Evolutionary conservation across 106 monocot genomes (phyloP).

Genomic region (Triglochin maritima): DNA sequence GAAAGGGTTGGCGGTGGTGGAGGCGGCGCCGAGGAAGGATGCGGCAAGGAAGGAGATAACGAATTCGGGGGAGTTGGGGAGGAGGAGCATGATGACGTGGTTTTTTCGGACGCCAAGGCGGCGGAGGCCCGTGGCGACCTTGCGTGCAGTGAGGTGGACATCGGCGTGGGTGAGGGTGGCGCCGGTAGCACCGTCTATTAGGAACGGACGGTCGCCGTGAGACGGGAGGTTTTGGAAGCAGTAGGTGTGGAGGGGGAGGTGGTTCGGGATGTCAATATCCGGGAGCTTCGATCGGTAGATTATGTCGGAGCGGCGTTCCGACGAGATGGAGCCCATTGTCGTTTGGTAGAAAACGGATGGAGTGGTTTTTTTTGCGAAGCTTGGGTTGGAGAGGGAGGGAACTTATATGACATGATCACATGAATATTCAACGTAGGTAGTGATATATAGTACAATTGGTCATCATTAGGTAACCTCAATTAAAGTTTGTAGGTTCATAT

Average conservation of each 20-base stretch:
- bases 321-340: no score
- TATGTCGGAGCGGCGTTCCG: no score
- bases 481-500: no score
- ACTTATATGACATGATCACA: no score
- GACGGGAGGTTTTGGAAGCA: slow-evolving; percentile 42
- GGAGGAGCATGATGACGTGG: slow-evolving; percentile 61
- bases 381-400: no score
- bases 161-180: slow-evolving; percentile 44
- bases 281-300: slow-evolving; percentile 60
- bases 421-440: no score
- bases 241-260: slow-evolving; percentile 67
- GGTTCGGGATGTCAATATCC: slow-evolving; percentile 44
- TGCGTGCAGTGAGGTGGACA: slow-evolving; percentile 39
- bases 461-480: no score
- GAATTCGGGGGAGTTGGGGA: slow-evolving; percentile 73
- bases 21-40: slow-evolving; percentile 61
- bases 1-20: slow-evolving; percentile 81
- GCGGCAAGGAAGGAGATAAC: slow-evolving; percentile 53
- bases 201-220: slow-evolving; percentile 40
- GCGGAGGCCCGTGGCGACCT: slow-evolving; percentile 43
- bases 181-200: slow-evolving; percentile 50
- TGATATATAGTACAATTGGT: no score
- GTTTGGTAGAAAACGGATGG: no score
- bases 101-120: slow-evolving; percentile 34
- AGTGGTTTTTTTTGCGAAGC: no score